Evolutionary conservation across 495 filamentous ascomycete genomes (phyloP), one percentile per base, ranked within the genome.

Genomic region (Lepraria neglecta): DNA sequence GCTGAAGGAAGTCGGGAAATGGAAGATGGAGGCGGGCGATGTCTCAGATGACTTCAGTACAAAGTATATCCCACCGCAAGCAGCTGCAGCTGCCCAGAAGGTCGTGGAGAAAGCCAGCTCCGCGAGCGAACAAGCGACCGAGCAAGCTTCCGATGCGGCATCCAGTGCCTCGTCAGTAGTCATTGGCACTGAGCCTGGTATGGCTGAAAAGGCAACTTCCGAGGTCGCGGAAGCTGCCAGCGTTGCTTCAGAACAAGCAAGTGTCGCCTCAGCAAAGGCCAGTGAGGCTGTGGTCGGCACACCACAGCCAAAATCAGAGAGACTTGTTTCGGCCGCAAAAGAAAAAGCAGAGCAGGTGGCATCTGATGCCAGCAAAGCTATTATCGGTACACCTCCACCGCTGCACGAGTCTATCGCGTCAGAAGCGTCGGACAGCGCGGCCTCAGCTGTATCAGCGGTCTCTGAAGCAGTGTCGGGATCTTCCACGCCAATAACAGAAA

Each of bases 1-100:
- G 43, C 72, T 99, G 30, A 97, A 94, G 81, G 86, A 88, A 64
- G 87, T 95, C 46, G 89, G 85, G 28, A 78, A 78, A 64, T 95
- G 89, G 88, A 97, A 97, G 74, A 80, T 96, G 51, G 78, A 81
- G 27, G 84, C 91, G 45, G 73, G 80, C 30, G 95, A 97, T 67
- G 76, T 82, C 3, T 85, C 82, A 15, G 82, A 92, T 47, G 85
- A 95, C 68, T 97, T 96, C 61, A 81, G 78, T 33, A 80, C 77
- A 4, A 79, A 79, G 69, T 67, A 67, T 30, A 76, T 82, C 19
- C 72, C 82, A 19, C 71, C 81, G 62, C 61, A 78, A 64, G 67
- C 72, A 11, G 74, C 67, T 42, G 73, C 67, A 65, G 64, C 74
- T 64, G 59, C 73, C 67, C 48, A 81, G 64, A 78, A 80, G 63